Evolutionary conservation across 768 basidiomycete genomes (phyloP).

Genomic region (Sutorius australiensis): DNA sequence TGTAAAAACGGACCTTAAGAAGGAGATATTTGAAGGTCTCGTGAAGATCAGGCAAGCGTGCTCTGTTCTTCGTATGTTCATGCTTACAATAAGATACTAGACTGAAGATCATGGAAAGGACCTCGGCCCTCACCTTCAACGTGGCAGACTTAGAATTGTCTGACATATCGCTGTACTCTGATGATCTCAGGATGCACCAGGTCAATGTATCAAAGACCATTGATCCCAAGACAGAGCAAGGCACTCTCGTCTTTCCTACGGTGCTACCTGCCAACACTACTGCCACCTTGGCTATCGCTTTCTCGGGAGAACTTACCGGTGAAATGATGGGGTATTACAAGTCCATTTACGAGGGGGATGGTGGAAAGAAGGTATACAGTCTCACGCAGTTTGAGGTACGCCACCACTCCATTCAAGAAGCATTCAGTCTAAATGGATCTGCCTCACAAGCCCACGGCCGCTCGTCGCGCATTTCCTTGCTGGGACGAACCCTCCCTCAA

Average conservation of each 20-base stretch:
- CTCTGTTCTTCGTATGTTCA: not conserved
- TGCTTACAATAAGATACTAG: constrained; percentile 33
- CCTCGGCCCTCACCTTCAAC: constrained; percentile 64
- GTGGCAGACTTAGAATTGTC: constrained; percentile 55
- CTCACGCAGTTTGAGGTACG: constrained; percentile 86
- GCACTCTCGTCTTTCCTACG: constrained; percentile 54
- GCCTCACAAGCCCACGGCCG: constrained; percentile 67
- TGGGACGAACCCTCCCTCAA: constrained; percentile 95
- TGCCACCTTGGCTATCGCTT: constrained; percentile 66
- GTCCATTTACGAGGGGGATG: constrained; percentile 58
- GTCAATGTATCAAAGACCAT: constrained; percentile 43
- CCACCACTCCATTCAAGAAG: not conserved
- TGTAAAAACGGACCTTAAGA: constrained; percentile 77
- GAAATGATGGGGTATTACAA: constrained; percentile 85
- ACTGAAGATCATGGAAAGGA: constrained; percentile 59
- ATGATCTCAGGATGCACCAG: constrained; percentile 50
- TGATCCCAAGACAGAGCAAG: constrained; percentile 63
- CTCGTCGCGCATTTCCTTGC: constrained; percentile 78
- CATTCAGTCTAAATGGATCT: constrained; percentile 1
- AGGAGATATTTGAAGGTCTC: constrained; percentile 71
- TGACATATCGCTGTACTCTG: constrained; percentile 51
- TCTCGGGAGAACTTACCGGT: constrained; percentile 62
- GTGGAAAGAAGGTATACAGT: constrained; percentile 62
- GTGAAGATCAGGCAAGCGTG: constrained; percentile 62
- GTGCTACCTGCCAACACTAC: constrained; percentile 64